These are phyloP conservation scores for Boletellus emodensis DNA, from an alignment of 768 basidiomycete genomes.

Conservation along the genomic window DNA sequence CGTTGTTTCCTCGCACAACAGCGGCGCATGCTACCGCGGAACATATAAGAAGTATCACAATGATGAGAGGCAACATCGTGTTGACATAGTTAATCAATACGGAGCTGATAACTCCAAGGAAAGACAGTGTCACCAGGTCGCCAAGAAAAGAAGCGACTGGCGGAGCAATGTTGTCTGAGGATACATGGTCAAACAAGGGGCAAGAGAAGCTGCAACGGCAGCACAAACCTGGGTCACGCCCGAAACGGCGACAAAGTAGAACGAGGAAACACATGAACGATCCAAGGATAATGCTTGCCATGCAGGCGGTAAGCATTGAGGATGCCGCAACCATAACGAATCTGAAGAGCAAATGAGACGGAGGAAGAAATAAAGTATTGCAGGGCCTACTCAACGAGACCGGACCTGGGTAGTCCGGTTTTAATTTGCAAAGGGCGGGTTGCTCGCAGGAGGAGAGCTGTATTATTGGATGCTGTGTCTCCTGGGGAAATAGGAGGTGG, in stretches of 20 bases:
- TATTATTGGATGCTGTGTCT: slow-evolving; percentile 8
- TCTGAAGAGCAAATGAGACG: slow-evolving; percentile 37
- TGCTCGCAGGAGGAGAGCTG: slow-evolving; percentile 15
- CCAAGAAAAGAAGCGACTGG: slow-evolving; percentile 91
- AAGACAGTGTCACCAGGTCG: slow-evolving; percentile 84
- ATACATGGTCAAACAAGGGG: not conserved
- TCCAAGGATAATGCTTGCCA: slow-evolving; percentile 77
- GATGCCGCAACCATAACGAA: slow-evolving; percentile 74
- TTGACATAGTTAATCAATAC: slow-evolving; percentile 63
- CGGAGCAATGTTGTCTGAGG: slow-evolving; percentile 88
- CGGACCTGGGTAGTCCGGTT: slow-evolving; percentile 33
- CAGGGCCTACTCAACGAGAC: slow-evolving; percentile 36
- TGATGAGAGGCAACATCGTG: slow-evolving; percentile 58
- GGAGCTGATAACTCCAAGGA: slow-evolving; percentile 73
- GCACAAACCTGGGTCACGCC: slow-evolving; percentile 76
- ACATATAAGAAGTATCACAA: slow-evolving; percentile 49
- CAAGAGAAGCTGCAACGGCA: not conserved
- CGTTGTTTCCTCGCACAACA: slow-evolving; percentile 59
- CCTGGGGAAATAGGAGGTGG: slow-evolving; percentile 9
- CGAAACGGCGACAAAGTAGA: slow-evolving; percentile 67
- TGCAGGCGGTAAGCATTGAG: slow-evolving; percentile 75
- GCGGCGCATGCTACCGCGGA: slow-evolving; percentile 48
- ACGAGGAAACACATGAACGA: slow-evolving; percentile 90
- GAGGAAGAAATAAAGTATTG: not conserved
- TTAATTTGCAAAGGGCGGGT: slow-evolving; percentile 23